Base-by-base conservation (phyloP, 352 stramenopile genomes). In the Globisporangium rhizosaccharum region DNA sequence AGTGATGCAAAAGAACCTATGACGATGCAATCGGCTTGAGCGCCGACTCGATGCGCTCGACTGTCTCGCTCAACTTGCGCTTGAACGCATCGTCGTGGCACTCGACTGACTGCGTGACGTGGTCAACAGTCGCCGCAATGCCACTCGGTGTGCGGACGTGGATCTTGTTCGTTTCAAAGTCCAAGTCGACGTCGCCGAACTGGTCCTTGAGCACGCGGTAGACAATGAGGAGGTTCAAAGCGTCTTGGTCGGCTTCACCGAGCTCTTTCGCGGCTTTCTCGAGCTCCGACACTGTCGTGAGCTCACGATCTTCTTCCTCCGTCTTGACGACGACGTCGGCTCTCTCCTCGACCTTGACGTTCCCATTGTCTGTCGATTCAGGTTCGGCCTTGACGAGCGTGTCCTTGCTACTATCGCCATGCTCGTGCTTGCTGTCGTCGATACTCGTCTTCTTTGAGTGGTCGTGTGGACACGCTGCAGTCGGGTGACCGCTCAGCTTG, bases 101-200 rank as follows among this genome's bases (percentile, higher is more conserved):
- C 58, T 92, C 80, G 49, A 94, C 76, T 23, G 69, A 65, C 17
- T 83, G 72, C 25, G 68, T 78, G 6, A 73, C 65, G 57, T 92
- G 79, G 49, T 92, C 80, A 2, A 93, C 73, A 0, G 80, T 66
- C 10, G 86, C 86, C 36, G 72, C 65, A 8, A 89, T 59, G 18
- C 86, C 84, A 44, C 78, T 92, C 0, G 86, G 84, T 51, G 82
- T 95, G 50, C 76, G 71, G 17, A 95, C 87, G 54, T 92, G 79
- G 63, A 95, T 95, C 59, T 88, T 87, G 72, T 95, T 94, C 3
- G 86, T 95, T 61, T 90, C 85, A 36, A 94, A 90, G 54, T 95
- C 79, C 57, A 95, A 67, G 20, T 92, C 76, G 30, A 92, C 86
- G 61, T 92, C 79, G 18, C 86, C 86, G 45, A 87, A 95, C 65